Evolutionary conservation across 805 yeast genomes (phyloP).

Genomic region (Spathaspora girioi): DNA sequence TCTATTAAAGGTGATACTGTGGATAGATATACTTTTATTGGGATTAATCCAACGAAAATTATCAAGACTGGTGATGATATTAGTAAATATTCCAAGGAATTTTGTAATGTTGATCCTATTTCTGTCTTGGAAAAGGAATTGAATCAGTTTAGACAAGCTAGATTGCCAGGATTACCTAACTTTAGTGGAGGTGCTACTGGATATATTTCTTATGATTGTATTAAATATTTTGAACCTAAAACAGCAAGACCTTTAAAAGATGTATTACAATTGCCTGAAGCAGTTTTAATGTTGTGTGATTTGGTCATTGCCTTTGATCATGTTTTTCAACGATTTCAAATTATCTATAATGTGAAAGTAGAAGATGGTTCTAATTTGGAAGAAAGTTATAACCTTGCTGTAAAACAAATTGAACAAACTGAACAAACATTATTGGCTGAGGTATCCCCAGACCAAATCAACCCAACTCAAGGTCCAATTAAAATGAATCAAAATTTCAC

Average conservation of each 20-base stretch:
- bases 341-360: constrained; percentile 73
- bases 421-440: constrained; percentile 47
- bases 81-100: constrained; percentile 19
- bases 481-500: constrained; percentile 63
- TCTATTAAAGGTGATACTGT: constrained; percentile 87
- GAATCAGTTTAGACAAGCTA: constrained; percentile 60
- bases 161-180: constrained; percentile 76
- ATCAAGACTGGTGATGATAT: constrained; percentile 76
- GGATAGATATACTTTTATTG: constrained; percentile 89
- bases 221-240: constrained; percentile 92
- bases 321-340: constrained; percentile 89
- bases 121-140: constrained; percentile 71
- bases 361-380: constrained; percentile 21
- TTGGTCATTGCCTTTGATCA: constrained; percentile 89
- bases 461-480: constrained; percentile 76
- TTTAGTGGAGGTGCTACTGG: constrained; percentile 97
- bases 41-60: constrained; percentile 76
- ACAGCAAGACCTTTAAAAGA: constrained; percentile 76
- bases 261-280: constrained; percentile 82
- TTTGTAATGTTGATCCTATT: constrained; percentile 73
- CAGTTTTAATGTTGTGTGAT: constrained; percentile 88
- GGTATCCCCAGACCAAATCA: constrained; percentile 41
- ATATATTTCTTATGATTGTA: constrained; percentile 93
- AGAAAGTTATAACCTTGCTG: constrained; percentile 6
- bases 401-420: constrained; percentile 33